A percentile compares a stretch with the other conserved stretches of the same genome.
Evolutionary conservation across 2,329 filamentous ascomycete species (phyloP).

Genomic region (Ascosphaera apis): DNA sequence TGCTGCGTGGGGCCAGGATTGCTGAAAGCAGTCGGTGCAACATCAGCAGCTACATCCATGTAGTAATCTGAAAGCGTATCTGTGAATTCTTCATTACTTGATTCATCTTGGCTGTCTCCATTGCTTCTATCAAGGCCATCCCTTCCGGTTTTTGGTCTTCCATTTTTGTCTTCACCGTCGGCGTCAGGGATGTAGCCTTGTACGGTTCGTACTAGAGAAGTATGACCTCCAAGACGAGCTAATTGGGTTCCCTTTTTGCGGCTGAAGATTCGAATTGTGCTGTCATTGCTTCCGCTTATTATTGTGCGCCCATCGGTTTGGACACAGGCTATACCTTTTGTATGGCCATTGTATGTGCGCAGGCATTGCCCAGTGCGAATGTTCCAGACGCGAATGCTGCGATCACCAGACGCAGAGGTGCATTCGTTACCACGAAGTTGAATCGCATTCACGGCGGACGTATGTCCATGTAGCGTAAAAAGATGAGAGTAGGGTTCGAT

Average conservation of each 20-base stretch:
- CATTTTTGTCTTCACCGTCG: constrained; percentile 53
- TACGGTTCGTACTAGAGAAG: constrained; percentile 70
- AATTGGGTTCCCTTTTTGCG: constrained; percentile 68
- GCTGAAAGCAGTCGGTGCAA: too few relatives aligned
- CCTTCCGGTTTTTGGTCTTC: constrained; percentile 40
- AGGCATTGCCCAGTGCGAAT: constrained; percentile 55
- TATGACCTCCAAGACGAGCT: constrained; percentile 62
- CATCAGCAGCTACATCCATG: constrained; percentile 17
- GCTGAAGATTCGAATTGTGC: constrained; percentile 90
- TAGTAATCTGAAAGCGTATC: too few relatives aligned
- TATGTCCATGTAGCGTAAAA: constrained; percentile 59
- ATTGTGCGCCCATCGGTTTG: constrained; percentile 88
- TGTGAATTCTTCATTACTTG: too few relatives aligned
- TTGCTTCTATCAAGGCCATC: too few relatives aligned
- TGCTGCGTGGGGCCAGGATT: constrained; percentile 31
- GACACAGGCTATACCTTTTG: constrained; percentile 91
- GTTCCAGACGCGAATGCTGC: constrained; percentile 86
- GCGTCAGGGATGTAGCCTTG: constrained; percentile 32
- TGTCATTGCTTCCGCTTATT: constrained; percentile 88
- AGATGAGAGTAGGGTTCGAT: constrained; percentile 52
- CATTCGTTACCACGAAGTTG: constrained; percentile 70
- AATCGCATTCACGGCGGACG: constrained; percentile 85
- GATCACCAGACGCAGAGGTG: constrained; percentile 84
- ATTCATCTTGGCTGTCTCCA: too few relatives aligned
- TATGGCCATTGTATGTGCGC: constrained; percentile 63